Evolutionary conservation across 1,139 yeast genomes (phyloP), one percentile per base, ranked within the genome.

Genomic region (Hemisphaericaspora lyxosophila): DNA sequence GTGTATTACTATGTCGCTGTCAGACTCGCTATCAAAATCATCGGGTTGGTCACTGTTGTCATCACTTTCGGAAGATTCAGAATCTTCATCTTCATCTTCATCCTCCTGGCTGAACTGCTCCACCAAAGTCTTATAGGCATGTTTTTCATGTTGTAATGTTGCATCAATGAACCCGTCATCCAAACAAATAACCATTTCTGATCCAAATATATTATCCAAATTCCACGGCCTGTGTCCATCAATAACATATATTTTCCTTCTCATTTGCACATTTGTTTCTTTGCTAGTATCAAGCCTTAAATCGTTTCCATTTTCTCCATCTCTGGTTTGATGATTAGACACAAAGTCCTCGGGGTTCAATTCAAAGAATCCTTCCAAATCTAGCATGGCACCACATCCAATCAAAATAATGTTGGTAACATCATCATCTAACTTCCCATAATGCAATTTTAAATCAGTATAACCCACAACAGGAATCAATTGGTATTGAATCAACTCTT

Each of bases 181-280:
- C 44, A 90, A 76, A 58, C 97, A 92, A 5, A 78, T 71, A 8
- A 92, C 79, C 50, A 80, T 71, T n/a, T 80, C 77, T 2, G 95
- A 82, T 3, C 95, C 96, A 70, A 87, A 90, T 37, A 92, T 57
- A 57, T 94, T 94, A 55, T 90, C 96, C 49, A 94, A 67, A 59
- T 89, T 89, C 97, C 97, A 92, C 3, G 98, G 99, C 46, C 97
- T 69, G 48, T 87, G 95, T 4, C 95, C 92, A 60, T 94, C 99
- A 43, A 92, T 73, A 11, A 94, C 76, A 54, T 86, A 94, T 2
- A 94, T 73, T 42, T 73, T 54, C 31, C 67, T 51, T 33, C 47
- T 52, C 35, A 54, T 37, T 16, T 40, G 43, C 11, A 38, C 24
- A 13, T 15, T 16, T 3, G 18, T 26, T 9, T 26, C 29, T 23